Conservation (phyloP, 352 stramenopile species). For the Globisporangium spiculum region DNA sequence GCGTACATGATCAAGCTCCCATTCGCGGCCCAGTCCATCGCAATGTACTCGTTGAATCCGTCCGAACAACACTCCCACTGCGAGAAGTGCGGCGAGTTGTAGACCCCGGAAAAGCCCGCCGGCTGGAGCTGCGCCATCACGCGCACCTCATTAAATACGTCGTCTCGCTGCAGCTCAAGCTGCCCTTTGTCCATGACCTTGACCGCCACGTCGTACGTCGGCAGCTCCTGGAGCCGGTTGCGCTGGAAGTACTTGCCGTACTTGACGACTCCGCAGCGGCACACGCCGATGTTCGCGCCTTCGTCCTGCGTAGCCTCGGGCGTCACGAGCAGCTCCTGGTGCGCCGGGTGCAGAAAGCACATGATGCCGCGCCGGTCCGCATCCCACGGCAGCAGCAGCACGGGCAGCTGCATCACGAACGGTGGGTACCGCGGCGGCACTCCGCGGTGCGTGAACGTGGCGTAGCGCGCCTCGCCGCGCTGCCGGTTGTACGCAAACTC, state of each 20-base stretch:
- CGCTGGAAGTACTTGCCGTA: slow-evolving; percentile 74
- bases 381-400: slow-evolving; percentile 70
- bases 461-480: slow-evolving; percentile 55
- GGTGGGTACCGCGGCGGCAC: slow-evolving; percentile 71
- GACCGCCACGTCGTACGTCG: slow-evolving; percentile 57
- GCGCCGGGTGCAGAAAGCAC: slow-evolving; percentile 54
- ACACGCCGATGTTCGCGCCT: slow-evolving; percentile 52
- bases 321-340: slow-evolving; percentile 36
- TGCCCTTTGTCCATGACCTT: slow-evolving; percentile 77
- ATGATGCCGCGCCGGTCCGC: slow-evolving; percentile 59
- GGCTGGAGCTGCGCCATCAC: slow-evolving; percentile 78
- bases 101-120: slow-evolving; percentile 49
- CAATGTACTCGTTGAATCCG: slow-evolving; percentile 74
- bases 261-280: slow-evolving; percentile 72
- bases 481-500: slow-evolving; percentile 76
- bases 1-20: slow-evolving; percentile 67
- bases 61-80: slow-evolving; percentile 76
- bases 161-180: slow-evolving; percentile 65
- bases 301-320: slow-evolving; percentile 46
- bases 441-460: slow-evolving; percentile 50
- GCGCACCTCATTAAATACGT: slow-evolving; percentile 76
- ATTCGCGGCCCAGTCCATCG: slow-evolving; percentile 71
- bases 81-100: slow-evolving; percentile 59
- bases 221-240: slow-evolving; percentile 18
- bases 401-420: slow-evolving; percentile 63